These are phyloP conservation scores for Hyphopichia buzzinii DNA, from an alignment of 1,139 yeast genomes.

Conservation along the genomic window DNA sequence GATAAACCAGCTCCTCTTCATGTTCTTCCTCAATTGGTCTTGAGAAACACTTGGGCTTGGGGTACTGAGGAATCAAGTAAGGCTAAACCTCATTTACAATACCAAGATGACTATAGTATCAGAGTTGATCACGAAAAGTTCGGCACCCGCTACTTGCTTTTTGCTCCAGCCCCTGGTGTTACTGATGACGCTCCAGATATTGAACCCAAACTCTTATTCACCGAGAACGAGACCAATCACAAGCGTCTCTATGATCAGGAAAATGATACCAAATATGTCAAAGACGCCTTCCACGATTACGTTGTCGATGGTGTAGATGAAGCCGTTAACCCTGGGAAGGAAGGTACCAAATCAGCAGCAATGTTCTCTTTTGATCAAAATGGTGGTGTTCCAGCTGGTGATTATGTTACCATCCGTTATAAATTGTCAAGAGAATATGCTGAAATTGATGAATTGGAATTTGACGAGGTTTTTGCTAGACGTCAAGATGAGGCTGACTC, in stretches of 20 bases:
- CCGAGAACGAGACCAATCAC: slow-evolving; percentile 87
- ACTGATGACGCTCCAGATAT: slow-evolving; percentile 60
- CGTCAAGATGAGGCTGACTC: slow-evolving; percentile 92
- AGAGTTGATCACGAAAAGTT: slow-evolving; percentile 68
- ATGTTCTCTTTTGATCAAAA: slow-evolving; percentile 76
- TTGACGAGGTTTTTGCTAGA: slow-evolving; percentile 69
- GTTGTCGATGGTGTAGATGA: slow-evolving; percentile 59
- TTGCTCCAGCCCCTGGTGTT: slow-evolving; percentile 89
- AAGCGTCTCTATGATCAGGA: slow-evolving; percentile 62
- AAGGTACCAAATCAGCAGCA: slow-evolving; percentile 78
- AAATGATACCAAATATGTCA: slow-evolving; percentile 59
- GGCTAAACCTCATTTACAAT: slow-evolving; percentile 52
- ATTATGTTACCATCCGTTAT: slow-evolving; percentile 84
- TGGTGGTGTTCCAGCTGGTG: slow-evolving; percentile 84
- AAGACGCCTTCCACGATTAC: slow-evolving; percentile 90
- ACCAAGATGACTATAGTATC: slow-evolving; percentile 46
- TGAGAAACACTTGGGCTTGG: slow-evolving; percentile 95
- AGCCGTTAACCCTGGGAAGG: slow-evolving; percentile 65
- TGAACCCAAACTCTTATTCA: slow-evolving; percentile 73
- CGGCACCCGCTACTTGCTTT: slow-evolving; percentile 68
- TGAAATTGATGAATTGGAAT: slow-evolving; percentile 73
- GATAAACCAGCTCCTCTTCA: slow-evolving; percentile 84
- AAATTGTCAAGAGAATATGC: slow-evolving; percentile 51
- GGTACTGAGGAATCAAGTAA: slow-evolving; percentile 54
- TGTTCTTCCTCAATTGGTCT: slow-evolving; percentile 79